Percentiles rank a stretch among this genome's conserved stretches.
These are phyloP conservation scores for Penicillium malachiteum DNA, from an alignment of 495 filamentous ascomycete genomes.

Conservation along the genomic window DNA sequence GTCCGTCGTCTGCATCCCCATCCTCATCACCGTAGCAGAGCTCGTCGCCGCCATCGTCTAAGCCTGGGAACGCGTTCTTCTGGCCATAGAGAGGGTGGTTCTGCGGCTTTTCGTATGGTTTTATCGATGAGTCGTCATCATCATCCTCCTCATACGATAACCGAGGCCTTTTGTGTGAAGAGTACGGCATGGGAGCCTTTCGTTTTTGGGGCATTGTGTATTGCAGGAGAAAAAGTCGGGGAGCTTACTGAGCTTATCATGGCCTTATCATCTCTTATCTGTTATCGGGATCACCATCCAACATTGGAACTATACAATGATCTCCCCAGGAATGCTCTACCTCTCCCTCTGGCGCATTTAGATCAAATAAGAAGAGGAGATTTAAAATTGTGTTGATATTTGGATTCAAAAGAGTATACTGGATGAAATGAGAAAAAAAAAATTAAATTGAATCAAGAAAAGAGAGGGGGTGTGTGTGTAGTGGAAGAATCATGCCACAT, in stretches of 20 bases:
- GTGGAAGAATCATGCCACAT: too few relatives aligned
- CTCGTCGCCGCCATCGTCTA: constrained; percentile 58
- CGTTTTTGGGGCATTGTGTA: constrained; percentile 38
- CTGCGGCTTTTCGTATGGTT: constrained; percentile 40
- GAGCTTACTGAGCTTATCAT: not conserved
- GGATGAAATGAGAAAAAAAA: too few relatives aligned
- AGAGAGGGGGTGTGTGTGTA: too few relatives aligned
- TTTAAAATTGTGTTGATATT: too few relatives aligned
- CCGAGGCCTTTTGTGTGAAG: constrained; percentile 29
- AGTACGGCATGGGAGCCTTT: constrained; percentile 23
- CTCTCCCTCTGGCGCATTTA: too few relatives aligned
- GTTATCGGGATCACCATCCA: not conserved
- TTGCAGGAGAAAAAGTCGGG: constrained; percentile 13
- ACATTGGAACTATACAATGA: too few relatives aligned
- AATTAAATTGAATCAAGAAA: too few relatives aligned
- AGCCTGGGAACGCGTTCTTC: constrained; percentile 70
- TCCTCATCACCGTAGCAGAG: constrained; percentile 47
- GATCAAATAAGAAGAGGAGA: too few relatives aligned
- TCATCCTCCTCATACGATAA: constrained; percentile 29
- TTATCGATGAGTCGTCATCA: constrained; percentile 12
- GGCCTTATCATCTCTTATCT: not conserved
- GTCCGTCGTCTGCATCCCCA: constrained; percentile 53
- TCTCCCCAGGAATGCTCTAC: too few relatives aligned
- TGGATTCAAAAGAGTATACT: too few relatives aligned
- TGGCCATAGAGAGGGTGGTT: constrained; percentile 72